phyloP scores from a whole-genome alignment of 495 filamentous ascomycete genomes.

The Parathielavia hyrcaniae region DNA sequence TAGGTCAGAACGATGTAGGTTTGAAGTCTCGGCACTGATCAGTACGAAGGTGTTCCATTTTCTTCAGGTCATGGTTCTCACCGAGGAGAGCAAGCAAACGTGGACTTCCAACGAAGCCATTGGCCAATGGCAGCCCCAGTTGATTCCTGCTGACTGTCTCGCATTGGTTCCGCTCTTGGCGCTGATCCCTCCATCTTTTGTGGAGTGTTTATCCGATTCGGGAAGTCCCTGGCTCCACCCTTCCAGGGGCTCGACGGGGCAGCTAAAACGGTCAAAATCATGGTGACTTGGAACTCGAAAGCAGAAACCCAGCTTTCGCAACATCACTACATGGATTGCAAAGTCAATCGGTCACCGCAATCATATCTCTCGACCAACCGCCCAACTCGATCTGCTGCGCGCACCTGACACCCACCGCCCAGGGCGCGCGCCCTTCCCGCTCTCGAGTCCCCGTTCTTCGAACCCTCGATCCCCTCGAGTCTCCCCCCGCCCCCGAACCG shows the following conservation, averaged over 20 bases:
- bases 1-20: not conserved
- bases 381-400: not conserved
- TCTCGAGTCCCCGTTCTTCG: not conserved
- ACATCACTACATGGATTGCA: constrained; percentile 9
- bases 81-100: too few relatives aligned
- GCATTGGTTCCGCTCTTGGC: not conserved
- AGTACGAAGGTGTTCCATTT: too few relatives aligned
- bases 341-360: not conserved
- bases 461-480: not conserved
- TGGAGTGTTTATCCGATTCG: not conserved
- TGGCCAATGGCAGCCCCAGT: not conserved
- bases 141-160: not conserved
- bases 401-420: not conserved
- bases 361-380: not conserved
- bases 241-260: not conserved
- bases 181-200: not conserved
- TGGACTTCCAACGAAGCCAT: not conserved
- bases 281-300: not conserved
- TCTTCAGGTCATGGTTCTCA: not conserved
- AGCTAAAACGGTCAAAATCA: not conserved
- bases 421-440: not conserved
- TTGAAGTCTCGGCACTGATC: not conserved
- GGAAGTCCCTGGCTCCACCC: not conserved
- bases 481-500: not conserved
- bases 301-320: not conserved